Conservation (phyloP, 2,329 filamentous ascomycete genomes). For the Fusarium goolgardi region DNA sequence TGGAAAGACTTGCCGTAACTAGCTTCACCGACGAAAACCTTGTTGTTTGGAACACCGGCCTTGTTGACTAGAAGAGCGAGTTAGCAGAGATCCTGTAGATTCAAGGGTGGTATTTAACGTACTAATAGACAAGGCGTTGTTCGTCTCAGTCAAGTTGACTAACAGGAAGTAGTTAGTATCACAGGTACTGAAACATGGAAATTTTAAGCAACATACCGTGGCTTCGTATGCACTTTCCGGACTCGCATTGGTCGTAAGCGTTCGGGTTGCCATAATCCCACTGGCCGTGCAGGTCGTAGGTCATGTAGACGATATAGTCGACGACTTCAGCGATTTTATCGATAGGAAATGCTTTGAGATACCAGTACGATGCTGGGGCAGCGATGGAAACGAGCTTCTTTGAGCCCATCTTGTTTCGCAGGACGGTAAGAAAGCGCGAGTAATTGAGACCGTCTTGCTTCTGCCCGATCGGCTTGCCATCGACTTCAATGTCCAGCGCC, state of each 20-base stretch:
- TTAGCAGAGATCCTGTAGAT: background rate
- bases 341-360: constrained; percentile 50
- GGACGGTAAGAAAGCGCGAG: background rate
- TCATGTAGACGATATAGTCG: constrained; percentile 49
- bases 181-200: too few species aligned
- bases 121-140: constrained; percentile 48
- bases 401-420: background rate
- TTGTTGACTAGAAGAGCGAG: constrained; percentile 27
- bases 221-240: background rate
- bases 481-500: background rate
- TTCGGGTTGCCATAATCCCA: background rate
- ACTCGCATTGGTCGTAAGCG: constrained; percentile 1
- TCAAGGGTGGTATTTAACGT: background rate
- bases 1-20: constrained; percentile 47
- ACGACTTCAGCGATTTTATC: constrained; percentile 41
- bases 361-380: constrained; percentile 52
- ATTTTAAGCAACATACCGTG: background rate
- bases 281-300: constrained; percentile 29
- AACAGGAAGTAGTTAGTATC: too few species aligned
- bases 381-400: constrained; percentile 47
- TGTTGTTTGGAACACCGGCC: constrained; percentile 21
- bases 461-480: background rate
- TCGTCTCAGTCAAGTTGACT: constrained; percentile 54
- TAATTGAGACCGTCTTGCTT: background rate
- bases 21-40: constrained; percentile 25